These are phyloP conservation scores for Scheffersomyces lignicola DNA, from an alignment of 1,139 yeast genomes.

Conservation along the genomic window DNA sequence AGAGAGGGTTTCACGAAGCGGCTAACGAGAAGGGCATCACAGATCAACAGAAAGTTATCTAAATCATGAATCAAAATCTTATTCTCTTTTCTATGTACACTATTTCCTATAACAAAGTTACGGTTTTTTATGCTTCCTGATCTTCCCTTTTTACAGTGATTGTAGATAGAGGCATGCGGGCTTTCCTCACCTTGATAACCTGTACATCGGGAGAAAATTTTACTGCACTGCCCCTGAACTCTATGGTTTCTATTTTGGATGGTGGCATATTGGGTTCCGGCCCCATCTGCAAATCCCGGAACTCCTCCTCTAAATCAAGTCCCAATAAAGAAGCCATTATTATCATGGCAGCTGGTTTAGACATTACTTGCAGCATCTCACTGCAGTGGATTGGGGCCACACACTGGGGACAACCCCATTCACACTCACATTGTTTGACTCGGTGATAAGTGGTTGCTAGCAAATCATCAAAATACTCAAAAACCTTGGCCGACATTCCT, in stretches of 20 bases:
- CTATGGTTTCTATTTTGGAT: constrained; percentile 66
- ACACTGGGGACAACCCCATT: constrained; percentile 89
- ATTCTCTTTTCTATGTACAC: constrained; percentile 4
- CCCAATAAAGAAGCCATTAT: constrained; percentile 59
- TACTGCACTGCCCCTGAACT: constrained; percentile 51
- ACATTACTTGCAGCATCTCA: constrained; percentile 78
- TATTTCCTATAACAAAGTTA: constrained; percentile 4
- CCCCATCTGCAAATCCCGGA: constrained; percentile 54
- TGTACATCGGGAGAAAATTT: constrained; percentile 60
- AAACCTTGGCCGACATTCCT: constrained; percentile 77
- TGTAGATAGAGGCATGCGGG: not conserved
- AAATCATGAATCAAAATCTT: constrained; percentile 4
- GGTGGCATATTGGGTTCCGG: constrained; percentile 83
- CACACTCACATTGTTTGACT: constrained; percentile 69
- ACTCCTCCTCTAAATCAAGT: constrained; percentile 35
- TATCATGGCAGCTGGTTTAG: constrained; percentile 83
- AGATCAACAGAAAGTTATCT: constrained; percentile 21
- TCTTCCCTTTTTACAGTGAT: constrained; percentile 4
- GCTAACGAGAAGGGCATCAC: constrained; percentile 34
- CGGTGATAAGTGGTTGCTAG: constrained; percentile 58
- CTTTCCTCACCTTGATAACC: constrained; percentile 44
- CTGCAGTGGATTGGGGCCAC: constrained; percentile 76
- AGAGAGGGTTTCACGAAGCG: constrained; percentile 30
- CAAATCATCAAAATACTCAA: constrained; percentile 70
- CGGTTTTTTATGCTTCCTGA: constrained; percentile 3